Evolutionary conservation across 1,284 basidiomycete species (phyloP), one percentile per base, ranked within the genome.

Genomic region (Fomitopsis betulina): DNA sequence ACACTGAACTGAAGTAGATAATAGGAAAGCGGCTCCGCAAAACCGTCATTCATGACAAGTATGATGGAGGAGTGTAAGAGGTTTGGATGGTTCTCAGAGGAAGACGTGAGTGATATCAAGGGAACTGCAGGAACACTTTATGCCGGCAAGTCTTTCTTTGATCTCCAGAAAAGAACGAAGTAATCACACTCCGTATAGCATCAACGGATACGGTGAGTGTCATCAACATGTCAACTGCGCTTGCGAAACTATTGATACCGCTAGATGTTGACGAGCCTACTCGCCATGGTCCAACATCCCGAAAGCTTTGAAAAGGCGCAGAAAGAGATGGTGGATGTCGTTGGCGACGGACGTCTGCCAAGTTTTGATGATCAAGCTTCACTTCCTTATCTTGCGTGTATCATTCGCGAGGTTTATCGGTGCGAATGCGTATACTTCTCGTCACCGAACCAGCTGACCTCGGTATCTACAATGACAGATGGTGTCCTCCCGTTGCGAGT

Each of bases 241-340:
- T 37, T 9, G 8, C 35, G 27, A 10, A 12, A 69, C 2, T 53
- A 52, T 60, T 54, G 53, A 59, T 56, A n/a, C 8, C 32, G 17
- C 13, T 37, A 62, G 62, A 60, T 54, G 6, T 19, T 35, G 3
- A 35, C 60, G 15, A 37, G 51, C 2, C 43, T 61, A 53, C 58
- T 73, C 27, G 70, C 68, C 0, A 67, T 74, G 67, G 60, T 68
- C 3, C 63, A 68, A 8, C 57, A 70, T 54, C 74, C 73, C 1
- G 67, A 71, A 5, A 59, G 72, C 4, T 70, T 71, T 52, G 58
- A 58, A 40, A 66, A 65, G 38, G 73, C 73, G 1, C 73, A 73
- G 53, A 62, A 57, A n/a, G 71, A 75, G 54, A 56, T 76, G 15
- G 72, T 74, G 54, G 30, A 52, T 0, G 67, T 75, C 13, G 62